These are phyloP conservation scores for Claviceps monticola DNA, from an alignment of 2,329 filamentous ascomycete species.

Conservation along the genomic window DNA sequence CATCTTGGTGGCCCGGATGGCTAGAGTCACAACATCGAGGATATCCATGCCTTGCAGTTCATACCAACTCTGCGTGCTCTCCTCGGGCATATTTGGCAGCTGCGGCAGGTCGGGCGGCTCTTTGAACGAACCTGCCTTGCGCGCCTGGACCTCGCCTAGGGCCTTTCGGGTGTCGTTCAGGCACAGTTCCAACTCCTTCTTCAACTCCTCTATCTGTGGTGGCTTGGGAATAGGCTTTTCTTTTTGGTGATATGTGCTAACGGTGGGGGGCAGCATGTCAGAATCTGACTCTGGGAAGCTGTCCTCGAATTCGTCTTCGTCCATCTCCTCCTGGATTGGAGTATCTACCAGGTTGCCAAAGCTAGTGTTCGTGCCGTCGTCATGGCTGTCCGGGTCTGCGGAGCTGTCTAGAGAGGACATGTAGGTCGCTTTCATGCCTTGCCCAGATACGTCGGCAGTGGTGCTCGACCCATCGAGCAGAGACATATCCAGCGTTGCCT, in stretches of 20 bases:
- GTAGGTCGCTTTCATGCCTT: slow-evolving; percentile 45
- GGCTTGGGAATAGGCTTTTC: slow-evolving; percentile 71
- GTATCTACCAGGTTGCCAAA: slow-evolving; percentile 28
- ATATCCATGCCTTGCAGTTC: slow-evolving; percentile 87
- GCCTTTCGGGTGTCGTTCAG: slow-evolving; percentile 57
- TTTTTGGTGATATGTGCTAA: slow-evolving; percentile 85
- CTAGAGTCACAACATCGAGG: slow-evolving; percentile 81
- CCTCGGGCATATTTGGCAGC: slow-evolving; percentile 27
- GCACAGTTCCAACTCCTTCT: slow-evolving; percentile 49
- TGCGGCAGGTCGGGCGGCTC: slow-evolving; percentile 15
- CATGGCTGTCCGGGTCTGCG: slow-evolving; percentile 35
- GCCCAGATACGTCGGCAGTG: slow-evolving; percentile 25
- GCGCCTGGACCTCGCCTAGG: slow-evolving; percentile 42
- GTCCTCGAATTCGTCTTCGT: slow-evolving; percentile 39
- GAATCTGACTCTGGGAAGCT: slow-evolving; percentile 49
- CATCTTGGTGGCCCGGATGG: slow-evolving; percentile 89
- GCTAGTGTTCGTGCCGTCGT: slow-evolving; percentile 19
- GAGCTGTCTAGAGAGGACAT: slow-evolving; percentile 46
- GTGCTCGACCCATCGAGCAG: slow-evolving; percentile 25
- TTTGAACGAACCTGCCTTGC: slow-evolving; percentile 19
- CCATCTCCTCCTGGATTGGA: slow-evolving; percentile 30
- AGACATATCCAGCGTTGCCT: slow-evolving; percentile 43
- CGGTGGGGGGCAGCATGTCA: slow-evolving; percentile 86
- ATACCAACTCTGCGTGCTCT: slow-evolving; percentile 53
- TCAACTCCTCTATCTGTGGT: slow-evolving; percentile 68